phyloP scores from a whole-genome alignment of 1,284 basidiomycete genomes.

The Trichosporon faecale region DNA sequence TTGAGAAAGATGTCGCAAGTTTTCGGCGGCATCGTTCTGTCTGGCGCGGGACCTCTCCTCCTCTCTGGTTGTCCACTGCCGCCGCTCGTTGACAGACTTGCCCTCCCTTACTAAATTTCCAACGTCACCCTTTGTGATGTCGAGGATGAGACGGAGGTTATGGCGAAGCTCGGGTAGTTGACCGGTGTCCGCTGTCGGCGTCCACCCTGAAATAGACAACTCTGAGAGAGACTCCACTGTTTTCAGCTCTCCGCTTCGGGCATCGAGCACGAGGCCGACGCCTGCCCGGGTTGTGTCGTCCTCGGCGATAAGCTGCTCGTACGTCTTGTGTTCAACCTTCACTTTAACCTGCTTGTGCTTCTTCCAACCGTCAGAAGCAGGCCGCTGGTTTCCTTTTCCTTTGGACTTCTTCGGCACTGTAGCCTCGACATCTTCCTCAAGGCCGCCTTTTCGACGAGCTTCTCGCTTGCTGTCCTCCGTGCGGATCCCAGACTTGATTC shows the following conservation, averaged over 20 bases:
- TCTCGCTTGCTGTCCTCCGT: slow-evolving; percentile 84
- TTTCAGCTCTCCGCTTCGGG: slow-evolving; percentile 80
- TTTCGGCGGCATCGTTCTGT: not conserved
- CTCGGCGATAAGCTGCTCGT: slow-evolving; percentile 88
- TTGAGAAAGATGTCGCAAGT: not conserved
- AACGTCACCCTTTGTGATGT: slow-evolving; percentile 75
- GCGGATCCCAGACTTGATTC: slow-evolving; percentile 82
- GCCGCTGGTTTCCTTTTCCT: not conserved
- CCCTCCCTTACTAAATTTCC: slow-evolving; percentile 87
- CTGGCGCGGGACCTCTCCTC: slow-evolving; percentile 62
- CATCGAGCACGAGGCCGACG: slow-evolving; percentile 84
- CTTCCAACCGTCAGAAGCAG: slow-evolving; percentile 43
- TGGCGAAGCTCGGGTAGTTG: slow-evolving; percentile 93
- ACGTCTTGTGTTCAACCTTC: slow-evolving; percentile 86
- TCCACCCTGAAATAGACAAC: slow-evolving; percentile 73
- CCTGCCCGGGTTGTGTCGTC: slow-evolving; percentile 54
- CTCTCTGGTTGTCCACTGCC: slow-evolving; percentile 62
- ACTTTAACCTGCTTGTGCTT: slow-evolving; percentile 77
- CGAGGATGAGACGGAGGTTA: slow-evolving; percentile 82
- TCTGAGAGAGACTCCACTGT: slow-evolving; percentile 79
- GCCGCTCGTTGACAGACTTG: slow-evolving; percentile 71
- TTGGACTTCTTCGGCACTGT: slow-evolving; percentile 10
- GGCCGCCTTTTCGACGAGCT: slow-evolving; percentile 62
- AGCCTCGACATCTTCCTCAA: slow-evolving; percentile 57
- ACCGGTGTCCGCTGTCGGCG: slow-evolving; percentile 74